These are phyloP conservation scores for Leptographium wingfieldii DNA, from an alignment of 2,329 filamentous ascomycete genomes.

Conservation along the genomic window DNA sequence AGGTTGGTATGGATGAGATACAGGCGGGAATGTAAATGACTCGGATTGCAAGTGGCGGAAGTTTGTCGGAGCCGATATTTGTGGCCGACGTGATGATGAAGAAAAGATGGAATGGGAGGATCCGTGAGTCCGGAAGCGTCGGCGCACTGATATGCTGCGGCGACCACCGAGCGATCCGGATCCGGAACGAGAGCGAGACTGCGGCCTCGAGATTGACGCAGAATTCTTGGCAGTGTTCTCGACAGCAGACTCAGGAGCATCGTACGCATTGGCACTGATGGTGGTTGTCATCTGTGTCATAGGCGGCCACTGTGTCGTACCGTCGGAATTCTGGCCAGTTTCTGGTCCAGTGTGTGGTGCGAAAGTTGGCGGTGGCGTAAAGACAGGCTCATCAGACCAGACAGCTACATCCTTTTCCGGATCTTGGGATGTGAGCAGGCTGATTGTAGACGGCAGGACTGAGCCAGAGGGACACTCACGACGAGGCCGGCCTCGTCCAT, in stretches of 20 bases:
- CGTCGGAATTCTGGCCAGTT: neutral
- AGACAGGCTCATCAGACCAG: conserved; percentile 20
- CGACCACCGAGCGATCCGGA: conserved; percentile 21
- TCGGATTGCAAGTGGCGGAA: conserved; percentile 44
- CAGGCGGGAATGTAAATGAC: conserved; percentile 7
- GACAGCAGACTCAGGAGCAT: neutral
- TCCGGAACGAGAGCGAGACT: neutral
- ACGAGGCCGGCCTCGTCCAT: neutral
- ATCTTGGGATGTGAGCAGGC: conserved; percentile 4
- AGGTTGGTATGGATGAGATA: neutral
- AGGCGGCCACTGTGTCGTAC: neutral
- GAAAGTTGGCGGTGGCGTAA: conserved; percentile 18
- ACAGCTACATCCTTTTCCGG: conserved; percentile 18
- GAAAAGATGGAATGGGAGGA: conserved; percentile 17
- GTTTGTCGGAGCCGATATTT: conserved; percentile 46
- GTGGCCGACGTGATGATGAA: conserved; percentile 35
- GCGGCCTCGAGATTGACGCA: neutral
- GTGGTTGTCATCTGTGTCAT: neutral
- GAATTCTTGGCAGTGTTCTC: neutral
- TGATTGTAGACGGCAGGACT: neutral
- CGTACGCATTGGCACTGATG: neutral
- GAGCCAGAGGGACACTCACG: neutral
- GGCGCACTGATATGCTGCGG: conserved; percentile 32
- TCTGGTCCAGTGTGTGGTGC: conserved; percentile 7
- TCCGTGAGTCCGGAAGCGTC: conserved; percentile 28